Conservation (phyloP, 495 filamentous ascomycete species). For the Talaromyces ruber region DNA sequence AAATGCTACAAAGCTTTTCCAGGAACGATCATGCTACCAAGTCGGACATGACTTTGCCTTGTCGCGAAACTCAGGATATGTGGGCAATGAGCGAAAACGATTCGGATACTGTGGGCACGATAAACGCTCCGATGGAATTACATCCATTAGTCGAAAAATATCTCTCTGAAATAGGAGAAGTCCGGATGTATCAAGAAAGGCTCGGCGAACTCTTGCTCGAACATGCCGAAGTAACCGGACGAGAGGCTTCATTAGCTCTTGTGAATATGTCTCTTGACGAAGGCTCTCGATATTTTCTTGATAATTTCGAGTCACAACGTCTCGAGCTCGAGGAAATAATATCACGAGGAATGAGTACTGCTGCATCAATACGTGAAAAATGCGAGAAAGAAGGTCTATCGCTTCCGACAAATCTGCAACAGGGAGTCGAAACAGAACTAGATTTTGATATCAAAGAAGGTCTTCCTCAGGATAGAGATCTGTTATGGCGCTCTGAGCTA, state of each 20-base stretch:
- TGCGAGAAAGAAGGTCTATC: constrained; percentile 9
- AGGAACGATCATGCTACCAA: background rate
- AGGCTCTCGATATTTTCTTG: constrained; percentile 16
- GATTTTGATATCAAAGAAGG: background rate
- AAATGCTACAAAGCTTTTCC: background rate
- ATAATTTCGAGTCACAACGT: constrained; percentile 13
- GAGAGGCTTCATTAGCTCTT: constrained; percentile 7
- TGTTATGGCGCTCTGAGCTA: constrained; percentile 9
- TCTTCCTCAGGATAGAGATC: constrained; percentile 2
- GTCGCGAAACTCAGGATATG: background rate
- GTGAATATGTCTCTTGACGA: constrained; percentile 16
- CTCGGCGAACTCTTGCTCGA: constrained; percentile 18
- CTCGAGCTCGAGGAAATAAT: constrained; percentile 9
- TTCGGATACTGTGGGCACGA: background rate
- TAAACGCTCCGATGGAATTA: background rate
- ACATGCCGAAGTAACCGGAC: constrained; percentile 13
- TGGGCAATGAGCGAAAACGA: background rate
- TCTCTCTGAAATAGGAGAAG: constrained; percentile 19
- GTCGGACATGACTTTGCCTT: background rate
- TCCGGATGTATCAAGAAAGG: constrained; percentile 17
- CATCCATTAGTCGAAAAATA: constrained; percentile 11
- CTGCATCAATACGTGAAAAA: constrained; percentile 6
- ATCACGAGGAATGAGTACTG: background rate
- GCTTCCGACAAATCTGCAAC: background rate
- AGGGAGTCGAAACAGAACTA: constrained; percentile 9